phyloP scores from a whole-genome alignment of 805 yeast species.

The Metschnikowia sp. region DNA sequence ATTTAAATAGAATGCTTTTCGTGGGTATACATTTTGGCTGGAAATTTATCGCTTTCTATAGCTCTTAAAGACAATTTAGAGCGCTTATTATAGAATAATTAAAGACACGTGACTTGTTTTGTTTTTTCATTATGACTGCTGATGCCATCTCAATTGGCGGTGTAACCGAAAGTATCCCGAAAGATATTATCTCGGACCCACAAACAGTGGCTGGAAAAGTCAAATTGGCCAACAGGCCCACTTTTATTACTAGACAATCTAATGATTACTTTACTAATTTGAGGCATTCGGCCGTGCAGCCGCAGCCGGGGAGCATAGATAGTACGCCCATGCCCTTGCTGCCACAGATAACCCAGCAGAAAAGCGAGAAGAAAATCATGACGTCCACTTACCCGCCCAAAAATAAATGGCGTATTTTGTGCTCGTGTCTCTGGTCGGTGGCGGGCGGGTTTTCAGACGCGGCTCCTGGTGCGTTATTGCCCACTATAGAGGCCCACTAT shows the following conservation, averaged over 20 bases:
- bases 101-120: no score
- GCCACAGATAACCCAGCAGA: conserved; percentile 7
- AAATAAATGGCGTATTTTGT: conserved; percentile 16
- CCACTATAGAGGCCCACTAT: conserved; percentile 20
- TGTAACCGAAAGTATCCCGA: neutral
- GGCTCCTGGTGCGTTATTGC: conserved; percentile 23
- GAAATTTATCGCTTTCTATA: no score
- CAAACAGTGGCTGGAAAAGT: neutral
- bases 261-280: conserved; percentile 14
- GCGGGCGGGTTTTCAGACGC: conserved; percentile 20
- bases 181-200: neutral
- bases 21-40: no score
- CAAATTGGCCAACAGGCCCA: conserved; percentile 9
- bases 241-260: conserved; percentile 10
- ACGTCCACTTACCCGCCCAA: conserved; percentile 16
- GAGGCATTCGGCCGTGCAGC: neutral
- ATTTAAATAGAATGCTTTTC: neutral
- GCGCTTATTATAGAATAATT: no score
- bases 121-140: no score
- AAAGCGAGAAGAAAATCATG: conserved; percentile 12
- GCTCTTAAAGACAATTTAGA: no score
- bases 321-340: conserved; percentile 1
- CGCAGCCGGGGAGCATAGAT: neutral
- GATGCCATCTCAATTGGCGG: no score
- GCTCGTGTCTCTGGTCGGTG: conserved; percentile 18